Evolutionary conservation across 352 stramenopile genomes (phyloP).

Genomic region (Thraustochytrium sp.): DNA sequence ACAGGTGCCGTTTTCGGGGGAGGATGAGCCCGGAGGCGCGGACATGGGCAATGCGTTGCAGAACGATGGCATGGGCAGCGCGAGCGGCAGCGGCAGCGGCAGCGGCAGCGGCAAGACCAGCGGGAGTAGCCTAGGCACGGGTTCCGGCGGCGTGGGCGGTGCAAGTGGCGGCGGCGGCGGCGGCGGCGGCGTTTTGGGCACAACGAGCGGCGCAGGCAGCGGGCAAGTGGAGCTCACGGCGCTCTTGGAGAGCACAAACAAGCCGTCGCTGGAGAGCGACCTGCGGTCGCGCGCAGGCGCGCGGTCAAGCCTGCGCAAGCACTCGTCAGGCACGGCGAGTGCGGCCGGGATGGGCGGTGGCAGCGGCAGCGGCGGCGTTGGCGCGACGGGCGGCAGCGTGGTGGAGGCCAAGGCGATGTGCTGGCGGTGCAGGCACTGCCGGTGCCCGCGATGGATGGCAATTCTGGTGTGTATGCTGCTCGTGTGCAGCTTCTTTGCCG

Average conservation of each 20-base stretch:
- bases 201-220: neutral
- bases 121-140: too few species aligned
- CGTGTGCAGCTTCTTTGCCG: slow-evolving; percentile 20
- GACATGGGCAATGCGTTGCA: too few species aligned
- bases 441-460: neutral
- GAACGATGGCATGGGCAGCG: too few species aligned
- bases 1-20: neutral
- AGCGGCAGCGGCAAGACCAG: too few species aligned
- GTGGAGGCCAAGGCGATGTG: neutral
- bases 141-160: neutral
- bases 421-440: slow-evolving; percentile 22
- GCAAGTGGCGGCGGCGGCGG: neutral
- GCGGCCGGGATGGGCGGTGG: too few species aligned
- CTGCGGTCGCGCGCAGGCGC: neutral
- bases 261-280: neutral
- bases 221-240: neutral
- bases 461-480: slow-evolving; percentile 39
- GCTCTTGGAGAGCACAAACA: neutral
- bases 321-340: too few species aligned
- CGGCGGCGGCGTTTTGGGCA: neutral
- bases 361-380: too few species aligned
- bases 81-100: too few species aligned
- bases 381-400: too few species aligned
- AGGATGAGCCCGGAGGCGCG: neutral
- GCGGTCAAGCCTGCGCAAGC: too few species aligned